Percentiles rank a stretch among this genome's conserved stretches.
phyloP scores from a whole-genome alignment of 768 basidiomycete genomes.

The Leccinum truebloodii region DNA sequence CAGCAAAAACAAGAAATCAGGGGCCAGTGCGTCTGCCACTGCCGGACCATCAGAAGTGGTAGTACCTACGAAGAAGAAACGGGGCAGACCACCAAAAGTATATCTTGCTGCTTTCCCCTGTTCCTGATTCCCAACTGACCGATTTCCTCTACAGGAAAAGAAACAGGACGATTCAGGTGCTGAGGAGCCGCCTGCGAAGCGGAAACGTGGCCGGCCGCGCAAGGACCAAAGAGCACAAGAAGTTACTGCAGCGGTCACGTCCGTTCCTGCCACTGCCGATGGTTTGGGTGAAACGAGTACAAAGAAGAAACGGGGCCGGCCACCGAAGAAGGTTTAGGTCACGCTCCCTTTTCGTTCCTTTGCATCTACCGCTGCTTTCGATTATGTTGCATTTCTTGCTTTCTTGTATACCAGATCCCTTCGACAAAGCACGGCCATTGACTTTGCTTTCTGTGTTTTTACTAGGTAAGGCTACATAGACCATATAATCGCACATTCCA shows the following conservation, averaged over 20 bases:
- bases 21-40: conserved; percentile 32
- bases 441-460: conserved; percentile 37
- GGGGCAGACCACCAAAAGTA: conserved; percentile 56
- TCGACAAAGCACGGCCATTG: conserved; percentile 37
- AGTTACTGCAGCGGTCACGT: conserved; percentile 37
- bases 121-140: conserved; percentile 27
- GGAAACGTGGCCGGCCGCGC: conserved; percentile 74
- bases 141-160: conserved; percentile 29
- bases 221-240: conserved; percentile 56
- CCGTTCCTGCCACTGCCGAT: conserved; percentile 32
- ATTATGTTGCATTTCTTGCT: conserved; percentile 35
- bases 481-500: conserved; percentile 34
- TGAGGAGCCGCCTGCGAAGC: conserved; percentile 57
- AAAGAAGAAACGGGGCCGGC: conserved; percentile 76
- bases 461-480: conserved; percentile 38
- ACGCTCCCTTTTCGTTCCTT: conserved; percentile 4
- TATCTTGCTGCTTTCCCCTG: conserved; percentile 9
- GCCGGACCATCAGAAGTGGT: conserved; percentile 30
- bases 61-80: conserved; percentile 41
- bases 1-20: conserved; percentile 70
- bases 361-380: conserved; percentile 22
- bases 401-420: conserved; percentile 36
- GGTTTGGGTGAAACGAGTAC: conserved; percentile 48
- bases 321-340: conserved; percentile 46
- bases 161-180: conserved; percentile 47